Conservation (phyloP, 345 rosid genomes). For the Camelina laxa region DNA sequence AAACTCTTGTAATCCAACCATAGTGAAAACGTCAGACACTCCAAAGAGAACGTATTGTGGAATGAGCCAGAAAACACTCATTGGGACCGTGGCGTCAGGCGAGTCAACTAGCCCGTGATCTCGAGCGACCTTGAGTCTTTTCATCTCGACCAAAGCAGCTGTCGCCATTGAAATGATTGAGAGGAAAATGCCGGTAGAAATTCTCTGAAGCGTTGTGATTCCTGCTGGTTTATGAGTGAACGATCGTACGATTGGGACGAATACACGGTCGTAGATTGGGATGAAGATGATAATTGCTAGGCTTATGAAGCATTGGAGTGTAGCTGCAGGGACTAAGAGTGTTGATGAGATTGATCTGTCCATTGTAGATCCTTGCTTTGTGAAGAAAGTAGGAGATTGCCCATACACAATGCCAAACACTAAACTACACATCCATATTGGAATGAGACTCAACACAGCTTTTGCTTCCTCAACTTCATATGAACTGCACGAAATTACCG, state of each 20-base stretch:
- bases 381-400: slow-evolving; percentile 65
- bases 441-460: slow-evolving; percentile 52
- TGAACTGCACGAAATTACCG: slow-evolving; percentile 44
- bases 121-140: slow-evolving; percentile 45
- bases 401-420: slow-evolving; percentile 56
- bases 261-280: slow-evolving; percentile 57
- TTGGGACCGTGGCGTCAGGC: slow-evolving; percentile 36
- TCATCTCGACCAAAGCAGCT: slow-evolving; percentile 50
- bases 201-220: slow-evolving; percentile 52
- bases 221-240: slow-evolving; percentile 44
- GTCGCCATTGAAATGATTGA: slow-evolving; percentile 39
- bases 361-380: slow-evolving; percentile 67
- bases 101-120: slow-evolving; percentile 35
- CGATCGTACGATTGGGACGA: slow-evolving; percentile 53
- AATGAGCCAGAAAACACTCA: slow-evolving; percentile 48
- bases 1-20: slow-evolving; percentile 51
- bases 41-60: slow-evolving; percentile 46
- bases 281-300: slow-evolving; percentile 50
- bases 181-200: slow-evolving; percentile 46
- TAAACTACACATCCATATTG: slow-evolving; percentile 59
- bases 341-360: slow-evolving; percentile 52
- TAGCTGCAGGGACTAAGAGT: slow-evolving; percentile 58
- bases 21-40: slow-evolving; percentile 41
- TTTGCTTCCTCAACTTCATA: slow-evolving; percentile 64
- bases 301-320: slow-evolving; percentile 63